Percentiles rank a stretch among this genome's conserved stretches.
Conservation (phyloP, 805 yeast genomes). For the Metschnikowia matae region DNA sequence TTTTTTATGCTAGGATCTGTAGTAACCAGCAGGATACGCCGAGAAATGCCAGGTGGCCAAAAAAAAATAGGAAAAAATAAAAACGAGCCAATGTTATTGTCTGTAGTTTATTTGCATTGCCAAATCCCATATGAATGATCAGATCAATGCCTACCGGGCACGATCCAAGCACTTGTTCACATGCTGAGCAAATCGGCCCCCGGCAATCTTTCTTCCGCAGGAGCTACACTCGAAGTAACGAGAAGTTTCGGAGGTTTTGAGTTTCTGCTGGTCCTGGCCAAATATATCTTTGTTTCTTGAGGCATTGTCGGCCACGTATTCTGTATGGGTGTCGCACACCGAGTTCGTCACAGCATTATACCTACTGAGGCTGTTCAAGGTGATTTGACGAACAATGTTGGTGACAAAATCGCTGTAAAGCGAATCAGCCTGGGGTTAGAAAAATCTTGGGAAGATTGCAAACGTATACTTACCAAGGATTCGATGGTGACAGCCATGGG, state of each 20-base stretch:
- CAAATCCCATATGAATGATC: background rate
- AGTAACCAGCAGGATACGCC: background rate
- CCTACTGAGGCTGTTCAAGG: constrained; percentile 10
- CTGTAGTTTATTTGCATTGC: background rate
- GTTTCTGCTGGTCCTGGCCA: constrained; percentile 46
- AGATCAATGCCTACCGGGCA: constrained; percentile 28
- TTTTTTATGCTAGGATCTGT: background rate
- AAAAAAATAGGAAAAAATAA: no score
- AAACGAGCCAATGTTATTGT: background rate
- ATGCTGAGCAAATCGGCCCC: constrained; percentile 90
- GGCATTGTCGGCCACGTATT: background rate
- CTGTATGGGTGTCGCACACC: constrained; percentile 1
- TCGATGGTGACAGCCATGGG: constrained; percentile 13
- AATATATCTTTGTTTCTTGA: constrained; percentile 38
- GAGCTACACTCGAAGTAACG: constrained; percentile 73
- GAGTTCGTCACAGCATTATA: constrained; percentile 1
- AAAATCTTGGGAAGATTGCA: background rate
- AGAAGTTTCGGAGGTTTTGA: constrained; percentile 42
- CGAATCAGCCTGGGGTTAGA: constrained; percentile 33
- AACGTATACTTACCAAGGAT: constrained; percentile 12
- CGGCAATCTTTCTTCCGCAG: constrained; percentile 84
- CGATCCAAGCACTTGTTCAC: constrained; percentile 86
- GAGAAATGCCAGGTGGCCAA: background rate
- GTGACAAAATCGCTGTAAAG: constrained; percentile 32
- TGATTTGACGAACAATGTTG: constrained; percentile 29